phyloP scores from a whole-genome alignment of 164 flowering plant genomes.

The Chloranthus sessilifolius region DNA sequence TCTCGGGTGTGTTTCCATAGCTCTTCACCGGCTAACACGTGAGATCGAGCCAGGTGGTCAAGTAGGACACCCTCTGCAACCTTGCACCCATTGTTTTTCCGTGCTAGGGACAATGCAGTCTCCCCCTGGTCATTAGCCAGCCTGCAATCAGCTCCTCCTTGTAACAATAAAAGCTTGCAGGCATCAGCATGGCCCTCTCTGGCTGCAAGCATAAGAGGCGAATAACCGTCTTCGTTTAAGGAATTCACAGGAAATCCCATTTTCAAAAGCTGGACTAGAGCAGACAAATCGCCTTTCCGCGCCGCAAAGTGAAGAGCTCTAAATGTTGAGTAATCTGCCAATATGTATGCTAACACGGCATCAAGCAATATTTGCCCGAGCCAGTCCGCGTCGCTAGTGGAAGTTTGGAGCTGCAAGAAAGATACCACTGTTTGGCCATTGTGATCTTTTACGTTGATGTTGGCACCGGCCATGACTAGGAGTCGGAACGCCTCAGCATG shows the following conservation, averaged over 20 bases:
- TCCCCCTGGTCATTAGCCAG: conserved; percentile 42
- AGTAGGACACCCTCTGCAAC: conserved; percentile 44
- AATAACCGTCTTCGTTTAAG: conserved; percentile 51
- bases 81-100: conserved; percentile 17
- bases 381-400: conserved; percentile 30
- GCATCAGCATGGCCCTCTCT: conserved; percentile 48
- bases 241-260: conserved; percentile 53
- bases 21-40: conserved; percentile 51
- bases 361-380: conserved; percentile 72
- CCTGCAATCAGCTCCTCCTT: conserved; percentile 39
- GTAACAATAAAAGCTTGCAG: conserved; percentile 40
- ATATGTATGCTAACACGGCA: conserved; percentile 47
- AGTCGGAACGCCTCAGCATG: conserved; percentile 55
- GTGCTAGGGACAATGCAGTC: conserved; percentile 52
- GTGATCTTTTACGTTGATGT: conserved; percentile 42
- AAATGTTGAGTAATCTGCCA: conserved; percentile 40
- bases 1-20: conserved; percentile 12
- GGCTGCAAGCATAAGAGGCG: conserved; percentile 77
- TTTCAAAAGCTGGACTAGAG: conserved; percentile 36
- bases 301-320: conserved; percentile 70
- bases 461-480: conserved; percentile 65
- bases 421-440: conserved; percentile 49
- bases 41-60: conserved; percentile 45
- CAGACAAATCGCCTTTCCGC: conserved; percentile 47
- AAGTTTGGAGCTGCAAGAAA: conserved; percentile 23